Percentiles rank a stretch among this genome's conserved stretches.
phyloP scores from a whole-genome alignment of 352 stramenopile species.

The Globisporangium cederbergense region DNA sequence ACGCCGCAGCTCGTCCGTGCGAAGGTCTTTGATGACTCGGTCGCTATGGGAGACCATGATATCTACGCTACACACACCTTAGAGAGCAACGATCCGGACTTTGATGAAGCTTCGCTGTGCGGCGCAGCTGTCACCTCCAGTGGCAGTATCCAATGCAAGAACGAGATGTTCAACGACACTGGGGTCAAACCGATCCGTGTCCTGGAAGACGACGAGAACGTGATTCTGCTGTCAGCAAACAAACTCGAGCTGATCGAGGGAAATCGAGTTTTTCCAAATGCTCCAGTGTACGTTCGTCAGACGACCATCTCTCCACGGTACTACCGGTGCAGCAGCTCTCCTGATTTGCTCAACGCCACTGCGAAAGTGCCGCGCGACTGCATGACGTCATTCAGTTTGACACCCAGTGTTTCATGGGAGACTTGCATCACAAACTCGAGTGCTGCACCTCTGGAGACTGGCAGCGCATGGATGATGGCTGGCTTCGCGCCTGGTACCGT shows the following conservation, averaged over 20 bases:
- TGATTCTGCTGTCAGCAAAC: slow-evolving; percentile 46
- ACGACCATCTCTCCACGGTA: slow-evolving; percentile 22
- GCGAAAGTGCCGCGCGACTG: slow-evolving; percentile 7
- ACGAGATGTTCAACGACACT: slow-evolving; percentile 40
- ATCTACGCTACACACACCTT: slow-evolving; percentile 44
- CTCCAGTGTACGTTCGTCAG: slow-evolving; percentile 28
- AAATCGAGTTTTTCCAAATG: slow-evolving; percentile 39
- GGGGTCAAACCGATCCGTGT: slow-evolving; percentile 49
- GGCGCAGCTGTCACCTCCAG: neutral
- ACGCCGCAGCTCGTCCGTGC: slow-evolving; percentile 34
- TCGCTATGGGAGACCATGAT: slow-evolving; percentile 48
- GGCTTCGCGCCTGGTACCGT: slow-evolving; percentile 26
- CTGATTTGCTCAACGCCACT: slow-evolving; percentile 19
- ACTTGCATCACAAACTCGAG: slow-evolving; percentile 37
- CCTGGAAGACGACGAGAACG: slow-evolving; percentile 64
- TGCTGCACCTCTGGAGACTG: slow-evolving; percentile 25
- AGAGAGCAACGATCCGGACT: slow-evolving; percentile 46
- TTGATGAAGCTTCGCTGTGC: slow-evolving; percentile 33
- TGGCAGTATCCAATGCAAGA: slow-evolving; percentile 22
- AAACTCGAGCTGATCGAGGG: slow-evolving; percentile 47
- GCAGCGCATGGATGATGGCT: slow-evolving; percentile 56
- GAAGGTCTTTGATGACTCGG: slow-evolving; percentile 40
- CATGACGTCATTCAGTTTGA: slow-evolving; percentile 15
- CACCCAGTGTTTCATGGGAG: slow-evolving; percentile 24
- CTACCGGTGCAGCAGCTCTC: slow-evolving; percentile 31